Conservation (phyloP, 306 rosid species). For the Prunus salicina region DNA sequence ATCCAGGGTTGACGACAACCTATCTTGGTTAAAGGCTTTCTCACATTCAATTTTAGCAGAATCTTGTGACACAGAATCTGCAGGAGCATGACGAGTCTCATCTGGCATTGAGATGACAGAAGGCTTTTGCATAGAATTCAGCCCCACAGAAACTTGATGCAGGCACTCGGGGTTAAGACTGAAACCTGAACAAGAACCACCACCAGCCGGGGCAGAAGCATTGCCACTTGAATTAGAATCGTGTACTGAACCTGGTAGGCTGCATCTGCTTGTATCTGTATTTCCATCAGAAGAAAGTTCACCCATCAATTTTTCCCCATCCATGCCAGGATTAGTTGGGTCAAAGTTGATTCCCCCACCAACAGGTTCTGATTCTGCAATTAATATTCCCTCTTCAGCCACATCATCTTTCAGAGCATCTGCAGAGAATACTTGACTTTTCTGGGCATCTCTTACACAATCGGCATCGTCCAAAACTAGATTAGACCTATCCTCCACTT, state of each 20-base stretch:
- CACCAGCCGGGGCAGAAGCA: slow-evolving; percentile 38
- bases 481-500: slow-evolving; percentile 33
- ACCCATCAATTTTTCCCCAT: slow-evolving; percentile 33
- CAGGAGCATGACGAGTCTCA: slow-evolving; percentile 32
- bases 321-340: slow-evolving; percentile 25
- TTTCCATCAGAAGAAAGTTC: slow-evolving; percentile 36
- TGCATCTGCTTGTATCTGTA: slow-evolving; percentile 36
- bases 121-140: slow-evolving; percentile 37
- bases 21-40: slow-evolving; percentile 42
- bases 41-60: slow-evolving; percentile 34
- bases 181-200: slow-evolving; percentile 50
- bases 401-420: slow-evolving; percentile 34
- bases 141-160: slow-evolving; percentile 26
- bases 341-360: slow-evolving; percentile 29
- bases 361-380: slow-evolving; percentile 25
- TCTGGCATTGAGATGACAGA: slow-evolving; percentile 22
- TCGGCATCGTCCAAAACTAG: slow-evolving; percentile 25
- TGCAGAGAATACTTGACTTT: slow-evolving; percentile 20
- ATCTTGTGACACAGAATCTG: slow-evolving; percentile 38
- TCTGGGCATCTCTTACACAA: slow-evolving; percentile 5
- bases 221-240: slow-evolving; percentile 42
- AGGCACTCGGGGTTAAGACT: slow-evolving; percentile 37
- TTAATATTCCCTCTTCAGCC: slow-evolving; percentile 30
- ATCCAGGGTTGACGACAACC: slow-evolving; percentile 46
- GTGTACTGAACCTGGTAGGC: slow-evolving; percentile 31